Evolutionary conservation across 202 grass and related monocot species (phyloP), one percentile per base, ranked within the genome.

Genomic region (Bolboschoenoplectus hybrid): DNA sequence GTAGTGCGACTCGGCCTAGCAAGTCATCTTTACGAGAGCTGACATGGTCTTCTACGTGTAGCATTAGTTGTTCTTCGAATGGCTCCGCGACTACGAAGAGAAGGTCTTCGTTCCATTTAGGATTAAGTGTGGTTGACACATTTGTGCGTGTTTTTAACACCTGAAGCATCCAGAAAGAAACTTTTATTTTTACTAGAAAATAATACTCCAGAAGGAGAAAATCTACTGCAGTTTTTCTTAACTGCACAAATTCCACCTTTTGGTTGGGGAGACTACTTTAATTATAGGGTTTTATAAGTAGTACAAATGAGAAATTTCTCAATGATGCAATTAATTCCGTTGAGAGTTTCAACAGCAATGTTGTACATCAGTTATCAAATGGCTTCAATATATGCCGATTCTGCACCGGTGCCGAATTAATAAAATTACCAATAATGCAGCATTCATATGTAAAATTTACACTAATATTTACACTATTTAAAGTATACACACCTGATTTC

Each of bases 81-180:
- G 96, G 93, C 65, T 96, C 91, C 17, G 93, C 96, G 11, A 90
- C 96, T 49, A 98, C 96, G 89, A 98, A 96, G 0, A 96, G 50
- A 43, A 98, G 86, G 86, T 98, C 96, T 84, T 98, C 93, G 80
- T 98, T 96, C 96, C 96, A 98, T 41, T 90, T 86, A 41, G 93
- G 96, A 87, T 89, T 98, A 5, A 91, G 86, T 49, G 89, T 74
- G 6, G 85, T n/a, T 6, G 93, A 85, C 0, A 89, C 0, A 9
- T 63, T 87, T 3, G 60, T 87, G 6, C 87, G 88, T 2, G 96
- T 98, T 85, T 95, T 95, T 67, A 95, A 92, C 35, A 92, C 89
- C 82, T 84, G 67, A 71, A 71, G 51, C 13, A 66, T 71, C 38
- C 43, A 84, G 13, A 84, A 10, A 84, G 47, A 51, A 56, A 4